Evolutionary conservation across 1,284 basidiomycete species (phyloP).

Genomic region (Microbotryomycetes sp.): DNA sequence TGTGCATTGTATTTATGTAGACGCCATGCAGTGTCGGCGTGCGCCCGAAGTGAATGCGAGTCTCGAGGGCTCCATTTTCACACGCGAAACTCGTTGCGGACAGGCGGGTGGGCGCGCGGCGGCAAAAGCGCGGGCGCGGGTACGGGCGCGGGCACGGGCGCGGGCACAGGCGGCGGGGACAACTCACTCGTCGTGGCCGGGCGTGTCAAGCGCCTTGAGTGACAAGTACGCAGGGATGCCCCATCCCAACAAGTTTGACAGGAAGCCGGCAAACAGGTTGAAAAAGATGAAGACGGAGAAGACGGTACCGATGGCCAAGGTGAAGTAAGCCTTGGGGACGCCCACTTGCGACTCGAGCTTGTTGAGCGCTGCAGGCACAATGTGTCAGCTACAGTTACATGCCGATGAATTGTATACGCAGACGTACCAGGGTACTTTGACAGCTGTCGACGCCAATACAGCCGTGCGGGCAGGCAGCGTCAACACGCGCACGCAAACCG

Average conservation of each 20-base stretch:
- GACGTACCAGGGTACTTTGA: constrained; percentile 67
- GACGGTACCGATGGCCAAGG: constrained; percentile 63
- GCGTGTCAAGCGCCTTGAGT: constrained; percentile 72
- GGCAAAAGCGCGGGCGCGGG: background rate
- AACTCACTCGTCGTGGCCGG: constrained; percentile 27
- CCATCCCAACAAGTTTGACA: constrained; percentile 79
- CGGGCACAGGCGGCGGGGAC: background rate
- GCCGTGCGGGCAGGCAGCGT: too few relatives aligned
- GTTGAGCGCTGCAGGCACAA: background rate
- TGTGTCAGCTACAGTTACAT: background rate
- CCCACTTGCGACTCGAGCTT: constrained; percentile 70
- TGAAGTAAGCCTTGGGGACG: constrained; percentile 86
- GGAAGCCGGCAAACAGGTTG: constrained; percentile 70
- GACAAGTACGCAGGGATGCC: constrained; percentile 75
- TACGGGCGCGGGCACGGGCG: too few relatives aligned
- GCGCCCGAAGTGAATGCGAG: too few relatives aligned
- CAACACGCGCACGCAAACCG: background rate
- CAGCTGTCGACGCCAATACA: constrained; percentile 51
- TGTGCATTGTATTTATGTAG: too few relatives aligned
- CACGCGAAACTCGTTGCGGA: too few relatives aligned
- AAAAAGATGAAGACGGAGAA: constrained; percentile 56
- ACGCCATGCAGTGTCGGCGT: background rate
- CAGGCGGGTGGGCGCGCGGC: too few relatives aligned
- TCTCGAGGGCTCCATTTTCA: too few relatives aligned
- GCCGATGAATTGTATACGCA: background rate